These are phyloP conservation scores for Trichosporon sp. DNA, from an alignment of 1,284 basidiomycete species.

Conservation along the genomic window DNA sequence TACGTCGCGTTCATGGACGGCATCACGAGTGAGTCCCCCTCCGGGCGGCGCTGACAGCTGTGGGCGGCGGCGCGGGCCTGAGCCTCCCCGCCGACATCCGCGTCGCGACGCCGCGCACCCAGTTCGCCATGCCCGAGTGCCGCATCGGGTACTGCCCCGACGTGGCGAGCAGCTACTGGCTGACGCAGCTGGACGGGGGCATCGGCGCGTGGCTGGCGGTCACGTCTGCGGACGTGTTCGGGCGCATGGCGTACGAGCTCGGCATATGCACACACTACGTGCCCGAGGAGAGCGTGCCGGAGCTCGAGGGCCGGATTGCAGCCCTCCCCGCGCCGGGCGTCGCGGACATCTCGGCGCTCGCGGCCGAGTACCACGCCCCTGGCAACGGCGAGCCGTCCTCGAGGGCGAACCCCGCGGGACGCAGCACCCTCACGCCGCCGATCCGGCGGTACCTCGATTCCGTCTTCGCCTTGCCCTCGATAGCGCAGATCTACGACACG, in stretches of 20 bases:
- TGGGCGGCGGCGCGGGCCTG: constrained; percentile 95
- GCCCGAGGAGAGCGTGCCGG: constrained; percentile 65
- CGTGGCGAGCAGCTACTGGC: constrained; percentile 83
- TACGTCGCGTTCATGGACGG: constrained; percentile 85
- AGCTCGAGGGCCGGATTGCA: constrained; percentile 53
- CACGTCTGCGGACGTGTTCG: constrained; percentile 68
- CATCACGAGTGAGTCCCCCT: constrained; percentile 65
- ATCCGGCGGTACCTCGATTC: constrained; percentile 69
- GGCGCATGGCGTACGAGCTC: constrained; percentile 76
- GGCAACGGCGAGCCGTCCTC: constrained; percentile 57
- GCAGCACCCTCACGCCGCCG: constrained; percentile 58
- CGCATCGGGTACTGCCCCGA: constrained; percentile 62
- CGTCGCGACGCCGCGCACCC: constrained; percentile 86
- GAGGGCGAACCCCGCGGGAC: constrained; percentile 57
- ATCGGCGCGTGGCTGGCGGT: constrained; percentile 88
- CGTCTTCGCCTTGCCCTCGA: constrained; percentile 59
- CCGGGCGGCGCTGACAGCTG: constrained; percentile 50
- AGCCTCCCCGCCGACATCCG: constrained; percentile 80
- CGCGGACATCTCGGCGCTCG: constrained; percentile 25
- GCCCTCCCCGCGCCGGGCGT: constrained; percentile 31
- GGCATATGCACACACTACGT: constrained; percentile 89
- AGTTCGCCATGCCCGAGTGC: constrained; percentile 93
- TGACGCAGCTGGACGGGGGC: constrained; percentile 83
- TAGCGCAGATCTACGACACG: constrained; percentile 63
- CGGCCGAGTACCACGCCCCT: constrained; percentile 27